A percentile compares a stretch with the other conserved stretches of the same genome.
Evolutionary conservation across 2,329 filamentous ascomycete species (phyloP).

Genomic region (Aquanectria penicillioides): DNA sequence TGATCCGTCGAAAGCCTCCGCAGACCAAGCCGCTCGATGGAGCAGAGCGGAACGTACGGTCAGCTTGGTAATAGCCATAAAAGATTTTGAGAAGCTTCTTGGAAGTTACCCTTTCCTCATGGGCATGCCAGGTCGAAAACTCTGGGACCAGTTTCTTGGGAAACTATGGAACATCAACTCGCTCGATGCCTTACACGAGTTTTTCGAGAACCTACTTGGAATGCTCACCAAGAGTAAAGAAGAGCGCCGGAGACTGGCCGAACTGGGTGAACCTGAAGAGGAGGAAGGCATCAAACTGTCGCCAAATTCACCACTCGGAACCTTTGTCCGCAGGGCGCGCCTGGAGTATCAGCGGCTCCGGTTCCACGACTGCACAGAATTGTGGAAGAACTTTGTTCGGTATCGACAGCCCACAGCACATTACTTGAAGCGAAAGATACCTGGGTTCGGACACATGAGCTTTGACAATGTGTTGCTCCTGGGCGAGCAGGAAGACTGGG

Average conservation of each 20-base stretch:
- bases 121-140: slow-evolving; percentile 76
- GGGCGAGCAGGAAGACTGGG: slow-evolving; percentile 62
- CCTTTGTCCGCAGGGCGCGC: slow-evolving; percentile 79
- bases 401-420: slow-evolving; percentile 81
- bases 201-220: slow-evolving; percentile 70
- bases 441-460: slow-evolving; percentile 64
- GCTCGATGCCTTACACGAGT: slow-evolving; percentile 80
- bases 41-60: slow-evolving; percentile 60
- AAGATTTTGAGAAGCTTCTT: slow-evolving; percentile 69
- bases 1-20: slow-evolving; percentile 39
- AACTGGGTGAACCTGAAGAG: slow-evolving; percentile 53
- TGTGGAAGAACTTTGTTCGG: slow-evolving; percentile 85
- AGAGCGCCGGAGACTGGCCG: slow-evolving; percentile 65
- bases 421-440: slow-evolving; percentile 71
- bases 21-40: slow-evolving; percentile 53
- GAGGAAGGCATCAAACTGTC: slow-evolving; percentile 70
- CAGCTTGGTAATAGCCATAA: slow-evolving; percentile 63
- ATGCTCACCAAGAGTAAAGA: slow-evolving; percentile 72
- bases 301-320: slow-evolving; percentile 80
- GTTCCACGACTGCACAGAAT: slow-evolving; percentile 79
- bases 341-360: slow-evolving; percentile 83
- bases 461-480: slow-evolving; percentile 66
- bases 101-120: slow-evolving; percentile 60
- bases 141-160: slow-evolving; percentile 88
- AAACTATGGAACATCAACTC: slow-evolving; percentile 87